Conservation (phyloP, 371 early-diverging fungal genomes). For the Mucor irregularis region DNA sequence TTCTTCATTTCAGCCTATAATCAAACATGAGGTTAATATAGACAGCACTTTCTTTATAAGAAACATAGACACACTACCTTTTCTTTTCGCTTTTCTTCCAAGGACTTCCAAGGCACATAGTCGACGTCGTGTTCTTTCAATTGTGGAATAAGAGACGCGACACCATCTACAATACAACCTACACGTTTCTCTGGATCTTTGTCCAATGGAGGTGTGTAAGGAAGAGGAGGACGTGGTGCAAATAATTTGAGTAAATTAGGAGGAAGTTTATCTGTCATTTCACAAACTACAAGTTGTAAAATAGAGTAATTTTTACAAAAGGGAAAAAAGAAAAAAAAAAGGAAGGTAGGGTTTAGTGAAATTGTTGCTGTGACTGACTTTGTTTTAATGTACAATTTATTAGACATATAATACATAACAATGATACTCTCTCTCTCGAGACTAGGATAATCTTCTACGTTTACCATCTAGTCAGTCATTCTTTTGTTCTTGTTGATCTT, state of each 20-base stretch:
- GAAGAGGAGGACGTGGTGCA: conserved; percentile 88
- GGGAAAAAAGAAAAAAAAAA: neutral
- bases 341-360: neutral
- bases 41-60: neutral
- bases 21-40: neutral
- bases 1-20: conserved; percentile 54
- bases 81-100: conserved; percentile 69
- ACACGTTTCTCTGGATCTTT: conserved; percentile 66
- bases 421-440: too few relatives aligned
- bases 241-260: conserved; percentile 88
- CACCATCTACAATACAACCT: conserved; percentile 62
- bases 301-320: neutral
- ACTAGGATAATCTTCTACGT: conserved; percentile 22
- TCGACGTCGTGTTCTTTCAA: conserved; percentile 68
- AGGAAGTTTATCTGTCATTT: conserved; percentile 79
- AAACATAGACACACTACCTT: conserved; percentile 47
- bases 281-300: too few relatives aligned
- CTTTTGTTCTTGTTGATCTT: neutral
- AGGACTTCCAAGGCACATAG: conserved; percentile 74
- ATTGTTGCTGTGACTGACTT: too few relatives aligned
- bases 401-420: too few relatives aligned
- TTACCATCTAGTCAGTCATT: conserved; percentile 20
- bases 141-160: conserved; percentile 66
- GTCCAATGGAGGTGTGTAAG: conserved; percentile 74
- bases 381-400: too few relatives aligned